Percentiles rank a stretch among this genome's conserved stretches.
phyloP scores from a whole-genome alignment of 2,329 filamentous ascomycete genomes.

The Simplicillium sp. region DNA sequence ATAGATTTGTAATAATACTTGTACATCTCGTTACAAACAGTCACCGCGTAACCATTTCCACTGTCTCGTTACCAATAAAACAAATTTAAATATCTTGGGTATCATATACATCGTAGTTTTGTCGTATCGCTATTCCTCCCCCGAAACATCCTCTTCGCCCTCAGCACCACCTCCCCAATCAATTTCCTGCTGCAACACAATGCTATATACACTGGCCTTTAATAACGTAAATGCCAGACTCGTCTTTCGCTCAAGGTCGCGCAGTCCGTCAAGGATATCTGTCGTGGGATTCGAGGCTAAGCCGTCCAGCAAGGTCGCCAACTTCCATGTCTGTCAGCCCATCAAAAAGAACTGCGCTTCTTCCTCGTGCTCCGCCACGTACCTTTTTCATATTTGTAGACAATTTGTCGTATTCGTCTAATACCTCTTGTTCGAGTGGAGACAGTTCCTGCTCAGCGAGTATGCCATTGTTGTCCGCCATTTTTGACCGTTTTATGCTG shows the following conservation, averaged over 20 bases:
- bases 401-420: conserved; percentile 86
- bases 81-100: too few species aligned
- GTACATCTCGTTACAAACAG: too few species aligned
- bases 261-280: conserved; percentile 75
- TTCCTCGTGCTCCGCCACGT: conserved; percentile 15
- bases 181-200: conserved; percentile 96
- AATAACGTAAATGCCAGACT: conserved; percentile 89
- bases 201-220: conserved; percentile 97
- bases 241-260: conserved; percentile 87
- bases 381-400: conserved; percentile 89
- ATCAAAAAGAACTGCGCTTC: background rate
- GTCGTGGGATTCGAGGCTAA: conserved; percentile 64
- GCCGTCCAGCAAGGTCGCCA: conserved; percentile 49
- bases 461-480: conserved; percentile 12
- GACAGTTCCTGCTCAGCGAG: conserved; percentile 50
- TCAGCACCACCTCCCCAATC: conserved; percentile 50
- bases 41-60: too few species aligned
- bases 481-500: background rate
- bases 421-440: conserved; percentile 82
- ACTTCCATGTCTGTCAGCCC: conserved; percentile 30
- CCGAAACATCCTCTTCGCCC: conserved; percentile 9
- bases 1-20: too few species aligned
- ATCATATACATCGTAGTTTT: background rate
- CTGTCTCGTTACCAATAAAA: too few species aligned
- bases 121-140: conserved; percentile 1